These are phyloP conservation scores for Fusarium sp. DNA, from an alignment of 2,329 filamentous ascomycete species.

Conservation along the genomic window DNA sequence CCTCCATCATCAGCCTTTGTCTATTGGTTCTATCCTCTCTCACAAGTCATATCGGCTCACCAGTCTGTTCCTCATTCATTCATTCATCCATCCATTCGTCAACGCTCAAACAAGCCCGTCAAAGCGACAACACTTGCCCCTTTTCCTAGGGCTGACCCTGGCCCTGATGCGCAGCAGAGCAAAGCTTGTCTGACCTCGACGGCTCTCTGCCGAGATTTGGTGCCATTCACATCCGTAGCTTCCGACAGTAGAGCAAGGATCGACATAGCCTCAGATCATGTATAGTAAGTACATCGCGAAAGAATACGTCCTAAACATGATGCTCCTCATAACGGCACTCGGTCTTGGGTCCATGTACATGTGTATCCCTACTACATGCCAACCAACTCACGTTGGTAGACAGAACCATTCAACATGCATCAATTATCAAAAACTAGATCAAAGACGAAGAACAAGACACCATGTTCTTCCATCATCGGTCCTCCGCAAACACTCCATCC, in stretches of 20 bases:
- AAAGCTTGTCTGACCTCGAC: conserved; percentile 26
- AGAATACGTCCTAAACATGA: too few relatives aligned
- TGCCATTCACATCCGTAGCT: conserved; percentile 19
- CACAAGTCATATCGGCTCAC: too few relatives aligned
- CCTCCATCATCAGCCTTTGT: too few relatives aligned
- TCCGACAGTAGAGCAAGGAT: conserved; percentile 11
- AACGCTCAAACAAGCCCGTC: neutral
- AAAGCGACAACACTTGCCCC: conserved; percentile 8
- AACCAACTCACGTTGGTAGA: too few relatives aligned
- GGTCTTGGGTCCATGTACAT: too few relatives aligned
- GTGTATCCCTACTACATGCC: too few relatives aligned
- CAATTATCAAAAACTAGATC: conserved; percentile 27
- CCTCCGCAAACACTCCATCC: conserved; percentile 23
- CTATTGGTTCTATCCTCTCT: too few relatives aligned
- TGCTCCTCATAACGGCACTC: too few relatives aligned
- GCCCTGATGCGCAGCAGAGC: neutral
- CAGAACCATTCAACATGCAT: too few relatives aligned
- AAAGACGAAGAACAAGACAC: conserved; percentile 21
- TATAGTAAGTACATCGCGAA: too few relatives aligned
- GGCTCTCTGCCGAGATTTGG: neutral
- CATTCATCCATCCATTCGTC: neutral
- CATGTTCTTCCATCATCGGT: neutral
- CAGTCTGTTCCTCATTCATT: too few relatives aligned
- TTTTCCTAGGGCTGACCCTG: conserved; percentile 29
- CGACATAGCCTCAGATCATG: neutral